A percentile compares a stretch with the other conserved stretches of the same genome.
Conservation (phyloP, 2,329 filamentous ascomycete species). For the Teratosphaeriaceae sp. region DNA sequence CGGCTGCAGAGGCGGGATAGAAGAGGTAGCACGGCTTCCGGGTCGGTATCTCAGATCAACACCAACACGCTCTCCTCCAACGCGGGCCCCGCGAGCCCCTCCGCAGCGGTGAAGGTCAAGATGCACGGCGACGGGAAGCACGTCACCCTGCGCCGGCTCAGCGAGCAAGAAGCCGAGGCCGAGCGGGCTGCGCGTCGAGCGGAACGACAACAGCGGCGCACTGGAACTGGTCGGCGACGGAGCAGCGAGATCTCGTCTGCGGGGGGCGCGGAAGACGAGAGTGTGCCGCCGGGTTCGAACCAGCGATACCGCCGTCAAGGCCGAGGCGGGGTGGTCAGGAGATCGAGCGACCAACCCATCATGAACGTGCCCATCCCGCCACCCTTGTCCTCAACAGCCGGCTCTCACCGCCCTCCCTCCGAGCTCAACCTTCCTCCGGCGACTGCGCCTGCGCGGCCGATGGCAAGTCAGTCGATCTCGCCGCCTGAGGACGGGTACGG, state of each 20-base stretch:
- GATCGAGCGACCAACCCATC: slow-evolving; percentile 25
- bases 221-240: too few species aligned
- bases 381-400: slow-evolving; percentile 18
- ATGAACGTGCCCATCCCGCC: slow-evolving; percentile 25
- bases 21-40: slow-evolving; percentile 10
- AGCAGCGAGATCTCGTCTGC: slow-evolving; percentile 31
- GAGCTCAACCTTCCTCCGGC: slow-evolving; percentile 24
- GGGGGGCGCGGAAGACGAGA: slow-evolving; percentile 29
- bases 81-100: slow-evolving; percentile 41
- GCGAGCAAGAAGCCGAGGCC: slow-evolving; percentile 56
- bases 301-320: slow-evolving; percentile 15
- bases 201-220: slow-evolving; percentile 35
- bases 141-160: slow-evolving; percentile 55
- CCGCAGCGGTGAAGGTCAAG: slow-evolving; percentile 58
- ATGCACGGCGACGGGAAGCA: slow-evolving; percentile 59
- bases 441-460: slow-evolving; percentile 1
- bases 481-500: slow-evolving; percentile 6
- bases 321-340: slow-evolving; percentile 1
- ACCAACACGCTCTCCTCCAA: slow-evolving; percentile 19
- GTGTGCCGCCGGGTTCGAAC: slow-evolving; percentile 10
- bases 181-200: slow-evolving; percentile 49
- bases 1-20: slow-evolving; percentile 5
- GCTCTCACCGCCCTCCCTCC: slow-evolving; percentile 16
- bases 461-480: slow-evolving; percentile 10
- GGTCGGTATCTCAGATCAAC: slow-evolving; percentile 13